These are phyloP conservation scores for Euryodendron excelsum DNA, from an alignment of 148 eudicot genomes.

Conservation along the genomic window DNA sequence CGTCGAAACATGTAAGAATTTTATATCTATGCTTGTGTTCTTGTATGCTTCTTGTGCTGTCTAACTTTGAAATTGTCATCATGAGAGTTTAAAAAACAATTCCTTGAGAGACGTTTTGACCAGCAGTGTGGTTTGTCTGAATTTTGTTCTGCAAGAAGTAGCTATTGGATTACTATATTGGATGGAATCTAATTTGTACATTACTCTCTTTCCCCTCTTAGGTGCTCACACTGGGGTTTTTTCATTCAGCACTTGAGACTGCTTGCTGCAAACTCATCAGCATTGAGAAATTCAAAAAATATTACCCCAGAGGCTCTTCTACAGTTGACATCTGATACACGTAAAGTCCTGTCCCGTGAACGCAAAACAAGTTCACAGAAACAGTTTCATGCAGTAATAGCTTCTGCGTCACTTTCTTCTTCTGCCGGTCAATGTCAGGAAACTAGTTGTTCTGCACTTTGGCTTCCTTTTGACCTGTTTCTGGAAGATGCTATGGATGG, in stretches of 20 bases:
- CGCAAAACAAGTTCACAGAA: constrained; percentile 54
- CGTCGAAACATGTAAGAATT: constrained; percentile 67
- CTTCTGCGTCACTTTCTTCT: constrained; percentile 59
- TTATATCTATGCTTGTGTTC: neutral
- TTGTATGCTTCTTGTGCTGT: constrained; percentile 3
- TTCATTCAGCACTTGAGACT: constrained; percentile 54
- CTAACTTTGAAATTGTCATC: constrained; percentile 1
- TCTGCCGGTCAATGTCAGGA: constrained; percentile 58
- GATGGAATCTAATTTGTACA: constrained; percentile 1
- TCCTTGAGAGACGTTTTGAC: neutral
- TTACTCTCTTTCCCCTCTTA: constrained; percentile 22
- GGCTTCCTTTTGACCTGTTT: constrained; percentile 84
- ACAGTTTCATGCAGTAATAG: constrained; percentile 65
- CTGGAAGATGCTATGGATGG: constrained; percentile 92
- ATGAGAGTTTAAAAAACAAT: neutral
- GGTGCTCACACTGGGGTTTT: constrained; percentile 65
- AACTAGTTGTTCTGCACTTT: constrained; percentile 56
- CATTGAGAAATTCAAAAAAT: constrained; percentile 63
- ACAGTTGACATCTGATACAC: constrained; percentile 52
- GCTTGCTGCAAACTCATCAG: constrained; percentile 57
- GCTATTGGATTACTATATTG: constrained; percentile 6
- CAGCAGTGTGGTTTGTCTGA: neutral
- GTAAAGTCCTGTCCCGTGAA: constrained; percentile 47
- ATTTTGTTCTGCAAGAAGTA: neutral
- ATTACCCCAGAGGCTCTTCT: constrained; percentile 57